phyloP scores from a whole-genome alignment of 2,329 filamentous ascomycete species.

The Calonectria crousiana region DNA sequence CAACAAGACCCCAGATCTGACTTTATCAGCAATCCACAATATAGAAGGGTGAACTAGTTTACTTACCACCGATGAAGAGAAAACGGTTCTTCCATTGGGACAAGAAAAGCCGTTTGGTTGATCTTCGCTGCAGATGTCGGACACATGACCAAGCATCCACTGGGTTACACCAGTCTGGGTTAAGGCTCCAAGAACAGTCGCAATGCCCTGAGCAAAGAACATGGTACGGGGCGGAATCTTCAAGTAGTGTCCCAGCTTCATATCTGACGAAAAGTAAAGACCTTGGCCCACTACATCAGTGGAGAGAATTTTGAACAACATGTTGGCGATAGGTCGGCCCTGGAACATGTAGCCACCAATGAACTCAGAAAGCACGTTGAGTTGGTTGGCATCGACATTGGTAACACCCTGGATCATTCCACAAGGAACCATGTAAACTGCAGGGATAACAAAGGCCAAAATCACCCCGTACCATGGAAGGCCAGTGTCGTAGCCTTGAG shows the following conservation, averaged over 20 bases:
- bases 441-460: conserved; percentile 14
- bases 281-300: conserved; percentile 16
- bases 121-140: conserved; percentile 10
- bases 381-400: conserved; percentile 60
- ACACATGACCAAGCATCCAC: conserved; percentile 19
- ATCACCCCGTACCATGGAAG: conserved; percentile 53
- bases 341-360: conserved; percentile 63
- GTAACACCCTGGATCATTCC: conserved; percentile 59
- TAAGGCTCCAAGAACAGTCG: conserved; percentile 2
- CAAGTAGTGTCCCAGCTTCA: conserved; percentile 21
- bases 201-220: conserved; percentile 20
- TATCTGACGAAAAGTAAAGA: conserved; percentile 13
- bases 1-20: conserved; percentile 23
- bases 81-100: conserved; percentile 14
- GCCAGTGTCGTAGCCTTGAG: conserved; percentile 53
- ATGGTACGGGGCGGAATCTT: conserved; percentile 17
- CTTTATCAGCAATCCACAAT: not conserved
- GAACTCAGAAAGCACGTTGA: conserved; percentile 64
- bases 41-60: not conserved
- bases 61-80: conserved; percentile 17
- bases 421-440: conserved; percentile 55
- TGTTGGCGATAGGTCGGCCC: conserved; percentile 61
- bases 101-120: conserved; percentile 23
- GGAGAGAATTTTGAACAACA: conserved; percentile 59
- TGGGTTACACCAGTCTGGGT: conserved; percentile 17